Percentiles rank a stretch among this genome's conserved stretches.
phyloP scores from a whole-genome alignment of 2,329 filamentous ascomycete species.

The Fonsecaea multimorphosa region DNA sequence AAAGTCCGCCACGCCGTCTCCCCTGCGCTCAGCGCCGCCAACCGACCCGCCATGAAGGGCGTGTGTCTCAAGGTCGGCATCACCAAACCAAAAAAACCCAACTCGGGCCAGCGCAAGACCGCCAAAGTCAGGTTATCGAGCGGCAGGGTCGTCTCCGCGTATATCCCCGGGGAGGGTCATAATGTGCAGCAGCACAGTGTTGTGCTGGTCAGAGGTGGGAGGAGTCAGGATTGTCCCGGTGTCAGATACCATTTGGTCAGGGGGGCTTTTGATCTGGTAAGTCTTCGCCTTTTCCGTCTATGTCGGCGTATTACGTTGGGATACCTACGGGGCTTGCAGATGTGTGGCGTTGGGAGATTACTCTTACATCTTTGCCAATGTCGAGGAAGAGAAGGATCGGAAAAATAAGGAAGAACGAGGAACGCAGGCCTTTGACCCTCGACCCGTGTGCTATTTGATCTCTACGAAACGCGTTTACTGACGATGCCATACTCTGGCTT shows the following conservation, averaged over 20 bases:
- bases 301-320: too few species aligned
- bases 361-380: too few species aligned
- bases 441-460: neutral
- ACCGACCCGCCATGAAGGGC: slow-evolving; percentile 85
- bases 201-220: slow-evolving; percentile 89
- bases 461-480: neutral
- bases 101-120: slow-evolving; percentile 95
- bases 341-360: too few species aligned
- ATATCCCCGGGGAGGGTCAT: slow-evolving; percentile 97
- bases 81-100: slow-evolving; percentile 97
- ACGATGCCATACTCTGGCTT: neutral
- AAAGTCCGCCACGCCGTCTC: slow-evolving; percentile 84
- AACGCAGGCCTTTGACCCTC: neutral
- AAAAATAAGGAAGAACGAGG: neutral
- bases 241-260: slow-evolving; percentile 94
- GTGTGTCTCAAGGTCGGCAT: slow-evolving; percentile 94
- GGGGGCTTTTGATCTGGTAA: slow-evolving; percentile 89
- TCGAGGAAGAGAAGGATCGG: neutral
- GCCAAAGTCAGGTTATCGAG: slow-evolving; percentile 87
- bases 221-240: slow-evolving; percentile 96
- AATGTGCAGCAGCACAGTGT: slow-evolving; percentile 99
- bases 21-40: slow-evolving; percentile 71
- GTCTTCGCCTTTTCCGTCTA: slow-evolving; percentile 46
- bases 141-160: slow-evolving; percentile 85
- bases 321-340: too few species aligned